Evolutionary conservation across 768 basidiomycete genomes (phyloP).

Genomic region (Fomitopsis serialis): DNA sequence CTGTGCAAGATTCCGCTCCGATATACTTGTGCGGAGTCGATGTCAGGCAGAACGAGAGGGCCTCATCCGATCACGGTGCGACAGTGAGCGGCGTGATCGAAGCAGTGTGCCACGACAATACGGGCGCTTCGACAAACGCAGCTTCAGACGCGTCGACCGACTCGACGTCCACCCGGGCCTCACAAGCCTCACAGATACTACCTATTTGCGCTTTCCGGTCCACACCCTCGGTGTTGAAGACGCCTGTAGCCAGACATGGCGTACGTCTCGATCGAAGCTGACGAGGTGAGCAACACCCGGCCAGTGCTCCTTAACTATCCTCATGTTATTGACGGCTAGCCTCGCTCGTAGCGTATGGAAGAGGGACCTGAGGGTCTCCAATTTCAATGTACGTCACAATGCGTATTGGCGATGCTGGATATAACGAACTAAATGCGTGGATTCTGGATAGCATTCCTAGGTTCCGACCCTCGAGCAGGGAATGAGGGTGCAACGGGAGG

Average conservation of each 20-base stretch:
- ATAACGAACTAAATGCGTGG: not conserved
- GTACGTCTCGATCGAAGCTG: conserved; percentile 25
- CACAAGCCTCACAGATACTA: too few species aligned
- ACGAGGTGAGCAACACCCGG: conserved; percentile 16
- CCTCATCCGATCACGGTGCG: too few species aligned
- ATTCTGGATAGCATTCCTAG: conserved; percentile 18
- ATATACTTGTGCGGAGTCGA: too few species aligned
- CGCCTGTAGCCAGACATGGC: conserved; percentile 14
- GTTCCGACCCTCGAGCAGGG: conserved; percentile 18
- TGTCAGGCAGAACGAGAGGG: too few species aligned
- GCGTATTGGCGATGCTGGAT: not conserved
- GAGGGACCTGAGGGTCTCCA: conserved; percentile 26
- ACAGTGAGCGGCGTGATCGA: too few species aligned
- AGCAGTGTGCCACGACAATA: too few species aligned
- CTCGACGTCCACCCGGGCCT: too few species aligned
- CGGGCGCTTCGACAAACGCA: too few species aligned
- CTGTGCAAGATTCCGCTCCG: too few species aligned
- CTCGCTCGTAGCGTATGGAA: conserved; percentile 22
- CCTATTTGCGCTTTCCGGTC: too few species aligned
- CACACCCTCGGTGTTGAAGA: too few species aligned
- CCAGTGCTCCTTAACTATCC: not conserved
- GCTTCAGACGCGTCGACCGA: too few species aligned
- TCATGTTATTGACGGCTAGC: conserved; percentile 12
- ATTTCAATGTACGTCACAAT: conserved; percentile 21
- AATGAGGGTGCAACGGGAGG: conserved; percentile 5